Base-by-base conservation (phyloP, 352 stramenopile genomes). In the Globisporangium ultimum region DNA sequence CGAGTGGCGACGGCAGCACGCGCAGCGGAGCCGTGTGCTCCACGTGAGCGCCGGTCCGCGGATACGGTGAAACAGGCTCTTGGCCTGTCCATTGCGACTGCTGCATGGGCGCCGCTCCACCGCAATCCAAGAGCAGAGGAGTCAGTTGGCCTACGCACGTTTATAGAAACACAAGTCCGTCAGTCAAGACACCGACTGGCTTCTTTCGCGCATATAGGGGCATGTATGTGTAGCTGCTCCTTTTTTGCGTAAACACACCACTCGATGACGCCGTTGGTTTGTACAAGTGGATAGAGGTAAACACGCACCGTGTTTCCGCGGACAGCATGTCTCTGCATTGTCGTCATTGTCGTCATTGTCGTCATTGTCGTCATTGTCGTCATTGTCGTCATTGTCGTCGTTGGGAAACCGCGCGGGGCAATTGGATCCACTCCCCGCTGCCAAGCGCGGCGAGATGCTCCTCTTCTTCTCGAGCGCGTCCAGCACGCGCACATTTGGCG, bases 361-460 rank as follows among this genome's bases (percentile, higher is more conserved):
- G 20, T 58, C 57, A 7, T 36, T n/a, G 42, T 36, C 28, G 28
- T 10, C 28, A 5, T 36, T 42, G 43, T 56, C 49, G 18, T 36
- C 50, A 49, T 54, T 51, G 9, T 57, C 48, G 20, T 58, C 57
- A 7, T 36, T n/a, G 42, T 36, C 28, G 28, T 10, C 28, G 28
- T 36, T 15, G 41, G 14, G 7, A 41, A 41, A 41, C 7, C 12
- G 36, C 36, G 36, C 32, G 47, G 56, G 49, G 67, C 22, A 20
- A 38, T 24, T 48, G 12, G 38, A 11, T 10, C 28, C 28, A 10
- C 28, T 36, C 2, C 28, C 28, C n/a, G 13, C 38, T 57, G 22
- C 22, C 22, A 11, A 66, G 10, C 34, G 72, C 14, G 72, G 65
- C n/a, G 72, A 75, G 41, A 73, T 72, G 60, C 46, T 75, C 49